These are phyloP conservation scores for Aspergillus persii DNA, from an alignment of 2,329 filamentous ascomycete genomes.

Conservation along the genomic window DNA sequence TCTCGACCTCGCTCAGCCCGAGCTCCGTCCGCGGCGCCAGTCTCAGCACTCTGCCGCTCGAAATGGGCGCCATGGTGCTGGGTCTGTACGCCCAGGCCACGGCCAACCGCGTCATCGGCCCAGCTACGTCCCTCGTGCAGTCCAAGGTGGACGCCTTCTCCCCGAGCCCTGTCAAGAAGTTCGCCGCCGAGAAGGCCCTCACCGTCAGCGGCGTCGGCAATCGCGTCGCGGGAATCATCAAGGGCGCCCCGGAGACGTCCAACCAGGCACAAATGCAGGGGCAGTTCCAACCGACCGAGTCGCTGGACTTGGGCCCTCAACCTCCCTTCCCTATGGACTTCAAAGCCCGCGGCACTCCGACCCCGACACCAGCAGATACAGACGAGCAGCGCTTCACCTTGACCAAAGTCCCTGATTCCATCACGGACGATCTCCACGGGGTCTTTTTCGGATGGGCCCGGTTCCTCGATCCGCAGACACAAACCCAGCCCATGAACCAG, in stretches of 20 bases:
- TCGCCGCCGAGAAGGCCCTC: slow-evolving; percentile 34
- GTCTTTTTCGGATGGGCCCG: slow-evolving; percentile 66
- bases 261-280: not conserved
- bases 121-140: slow-evolving; percentile 26
- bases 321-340: slow-evolving; percentile 32
- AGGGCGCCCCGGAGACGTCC: not conserved
- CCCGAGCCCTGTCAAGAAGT: slow-evolving; percentile 29
- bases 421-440: slow-evolving; percentile 56
- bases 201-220: slow-evolving; percentile 29
- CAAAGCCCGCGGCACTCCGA: slow-evolving; percentile 41
- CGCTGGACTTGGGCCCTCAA: slow-evolving; percentile 30
- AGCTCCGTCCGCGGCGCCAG: slow-evolving; percentile 65
- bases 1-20: slow-evolving; percentile 61
- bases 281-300: not conserved
- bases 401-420: slow-evolving; percentile 50
- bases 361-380: slow-evolving; percentile 44
- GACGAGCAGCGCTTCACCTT: slow-evolving; percentile 56
- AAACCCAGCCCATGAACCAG: slow-evolving; percentile 23
- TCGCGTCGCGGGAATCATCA: slow-evolving; percentile 28
- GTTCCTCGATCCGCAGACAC: slow-evolving; percentile 25
- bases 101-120: slow-evolving; percentile 23
- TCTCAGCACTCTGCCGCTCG: slow-evolving; percentile 62
- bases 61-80: slow-evolving; percentile 53
- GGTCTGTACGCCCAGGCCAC: slow-evolving; percentile 44
- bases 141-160: slow-evolving; percentile 25